These are phyloP conservation scores for Gilbertella persicaria DNA, from an alignment of 371 early-diverging fungal genomes.

Conservation along the genomic window DNA sequence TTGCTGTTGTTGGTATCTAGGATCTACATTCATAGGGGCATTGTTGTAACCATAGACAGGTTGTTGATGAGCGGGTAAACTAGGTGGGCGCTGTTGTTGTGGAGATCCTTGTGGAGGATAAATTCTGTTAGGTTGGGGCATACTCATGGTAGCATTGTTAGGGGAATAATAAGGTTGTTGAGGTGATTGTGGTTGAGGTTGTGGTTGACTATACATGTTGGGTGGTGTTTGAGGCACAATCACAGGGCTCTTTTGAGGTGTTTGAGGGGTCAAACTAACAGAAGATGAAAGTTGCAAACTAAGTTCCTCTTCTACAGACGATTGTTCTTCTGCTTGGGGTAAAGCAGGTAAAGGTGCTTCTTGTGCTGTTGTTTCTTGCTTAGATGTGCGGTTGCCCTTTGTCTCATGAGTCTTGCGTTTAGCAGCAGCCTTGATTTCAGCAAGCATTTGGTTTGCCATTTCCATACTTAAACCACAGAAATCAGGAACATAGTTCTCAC, in stretches of 20 bases:
- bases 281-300: constrained; percentile 22
- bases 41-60: constrained; percentile 23
- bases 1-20: constrained; percentile 33
- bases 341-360: constrained; percentile 17
- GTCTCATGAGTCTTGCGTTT: constrained; percentile 35
- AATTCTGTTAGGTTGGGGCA: constrained; percentile 30
- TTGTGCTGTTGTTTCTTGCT: constrained; percentile 20
- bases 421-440: constrained; percentile 71
- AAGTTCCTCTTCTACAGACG: constrained; percentile 11
- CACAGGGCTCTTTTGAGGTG: constrained; percentile 28
- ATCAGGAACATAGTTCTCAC: constrained; percentile 87
- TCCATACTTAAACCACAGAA: constrained; percentile 92
- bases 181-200: constrained; percentile 6
- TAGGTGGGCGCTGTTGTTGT: constrained; percentile 30
- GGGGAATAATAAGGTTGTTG: constrained; percentile 17
- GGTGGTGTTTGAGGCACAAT: constrained; percentile 31
- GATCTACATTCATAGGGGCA: constrained; percentile 17
- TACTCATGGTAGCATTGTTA: constrained; percentile 5
- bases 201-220: constrained; percentile 20
- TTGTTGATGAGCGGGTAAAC: constrained; percentile 27
- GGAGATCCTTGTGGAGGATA: constrained; percentile 17
- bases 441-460: constrained; percentile 82
- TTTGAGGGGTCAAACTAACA: constrained; percentile 4
- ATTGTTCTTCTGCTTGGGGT: not conserved
- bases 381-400: constrained; percentile 18